phyloP scores from a whole-genome alignment of 768 basidiomycete genomes.

The Daedalea quercina region DNA sequence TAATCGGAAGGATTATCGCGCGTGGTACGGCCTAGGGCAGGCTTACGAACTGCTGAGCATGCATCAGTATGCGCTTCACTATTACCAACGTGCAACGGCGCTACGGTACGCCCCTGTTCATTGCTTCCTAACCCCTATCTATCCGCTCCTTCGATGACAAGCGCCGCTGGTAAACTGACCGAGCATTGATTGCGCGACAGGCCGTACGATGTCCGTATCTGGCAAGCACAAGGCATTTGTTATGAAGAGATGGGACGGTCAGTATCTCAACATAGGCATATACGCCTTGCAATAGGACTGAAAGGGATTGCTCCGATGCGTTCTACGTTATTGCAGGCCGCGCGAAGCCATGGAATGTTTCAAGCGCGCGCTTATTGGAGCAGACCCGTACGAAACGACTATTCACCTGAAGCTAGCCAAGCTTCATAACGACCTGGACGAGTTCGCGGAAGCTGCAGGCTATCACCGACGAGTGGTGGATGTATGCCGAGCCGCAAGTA shows the following conservation, averaged over 20 bases:
- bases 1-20: constrained; percentile 93
- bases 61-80: constrained; percentile 94
- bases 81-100: constrained; percentile 94
- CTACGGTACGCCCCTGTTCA: constrained; percentile 49
- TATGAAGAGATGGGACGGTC: constrained; percentile 90
- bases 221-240: constrained; percentile 91
- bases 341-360: constrained; percentile 90
- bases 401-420: constrained; percentile 71
- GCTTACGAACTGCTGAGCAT: constrained; percentile 96
- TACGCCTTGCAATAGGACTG: not conserved
- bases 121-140: not conserved
- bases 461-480: constrained; percentile 81
- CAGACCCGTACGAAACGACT: constrained; percentile 68
- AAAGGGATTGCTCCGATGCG: not conserved
- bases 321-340: constrained; percentile 37
- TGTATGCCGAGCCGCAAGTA: constrained; percentile 58
- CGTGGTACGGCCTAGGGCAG: constrained; percentile 98
- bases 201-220: constrained; percentile 93
- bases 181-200: constrained; percentile 31
- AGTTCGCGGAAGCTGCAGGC: constrained; percentile 60
- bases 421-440: constrained; percentile 61
- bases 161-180: not conserved
- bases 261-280: constrained; percentile 14
- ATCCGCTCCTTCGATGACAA: not conserved
- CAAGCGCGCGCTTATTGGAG: constrained; percentile 80